These are phyloP conservation scores for Coffea humblotiana DNA, from an alignment of 305 asterid genomes.

Conservation along the genomic window DNA sequence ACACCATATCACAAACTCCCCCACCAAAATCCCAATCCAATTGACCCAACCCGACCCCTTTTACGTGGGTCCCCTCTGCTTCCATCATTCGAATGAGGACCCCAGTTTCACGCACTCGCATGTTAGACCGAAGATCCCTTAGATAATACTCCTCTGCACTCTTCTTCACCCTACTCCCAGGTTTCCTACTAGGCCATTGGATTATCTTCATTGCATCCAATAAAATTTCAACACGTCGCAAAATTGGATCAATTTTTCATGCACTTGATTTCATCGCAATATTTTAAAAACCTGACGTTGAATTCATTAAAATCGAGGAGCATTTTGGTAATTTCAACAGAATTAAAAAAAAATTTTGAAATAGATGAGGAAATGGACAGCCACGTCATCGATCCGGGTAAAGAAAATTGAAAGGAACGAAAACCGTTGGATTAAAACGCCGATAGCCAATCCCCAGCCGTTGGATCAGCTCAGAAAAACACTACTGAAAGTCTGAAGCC, in stretches of 20 bases:
- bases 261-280: not conserved
- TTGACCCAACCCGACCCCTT: not conserved
- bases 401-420: not conserved
- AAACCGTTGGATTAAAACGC: slow-evolving; percentile 29
- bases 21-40: too few relatives aligned
- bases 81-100: not conserved
- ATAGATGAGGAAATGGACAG: slow-evolving; percentile 24
- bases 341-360: slow-evolving; percentile 2
- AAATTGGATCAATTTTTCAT: rapidly evolving
- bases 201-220: not conserved
- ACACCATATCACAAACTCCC: slow-evolving; percentile 5
- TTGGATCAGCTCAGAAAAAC: slow-evolving; percentile 28
- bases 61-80: not conserved
- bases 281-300: not conserved
- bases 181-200: not conserved
- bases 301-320: not conserved
- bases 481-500: slow-evolving; percentile 17
- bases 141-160: not conserved
- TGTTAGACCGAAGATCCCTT: not conserved
- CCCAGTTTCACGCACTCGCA: slow-evolving; percentile 30
- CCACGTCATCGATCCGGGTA: slow-evolving; percentile 60
- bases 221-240: not conserved
- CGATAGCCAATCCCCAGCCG: slow-evolving; percentile 38
- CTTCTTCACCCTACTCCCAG: not conserved
- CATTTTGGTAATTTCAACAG: not conserved